Conservation (phyloP, 306 rosid species). For the Pterocarpus macrocarpus region DNA sequence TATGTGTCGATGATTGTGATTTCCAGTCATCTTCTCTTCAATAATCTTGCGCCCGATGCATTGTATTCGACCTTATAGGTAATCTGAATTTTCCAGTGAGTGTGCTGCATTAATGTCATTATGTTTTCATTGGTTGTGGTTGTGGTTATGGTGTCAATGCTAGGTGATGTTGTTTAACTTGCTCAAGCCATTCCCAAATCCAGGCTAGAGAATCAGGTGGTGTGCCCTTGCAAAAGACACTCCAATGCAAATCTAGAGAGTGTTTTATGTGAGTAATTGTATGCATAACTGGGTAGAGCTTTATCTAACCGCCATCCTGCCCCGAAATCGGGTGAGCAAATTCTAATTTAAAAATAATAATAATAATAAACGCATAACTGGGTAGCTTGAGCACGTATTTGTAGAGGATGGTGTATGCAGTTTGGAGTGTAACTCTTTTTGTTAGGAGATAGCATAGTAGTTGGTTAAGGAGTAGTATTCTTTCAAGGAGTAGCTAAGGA, state of each 20-base stretch:
- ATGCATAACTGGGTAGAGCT: not conserved
- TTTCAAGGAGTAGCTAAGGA: not conserved
- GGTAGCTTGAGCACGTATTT: not conserved
- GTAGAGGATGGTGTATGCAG: too few species aligned
- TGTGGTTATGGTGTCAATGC: not conserved
- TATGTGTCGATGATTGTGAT: conserved; percentile 1
- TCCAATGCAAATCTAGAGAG: not conserved
- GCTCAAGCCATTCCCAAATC: not conserved
- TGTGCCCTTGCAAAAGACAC: not conserved
- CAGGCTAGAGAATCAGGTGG: not conserved
- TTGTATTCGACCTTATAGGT: conserved; percentile 38
- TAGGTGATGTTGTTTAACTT: conserved; percentile 3
- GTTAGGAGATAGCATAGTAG: not conserved
- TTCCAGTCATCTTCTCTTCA: not conserved
- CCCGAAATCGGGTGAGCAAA: not conserved
- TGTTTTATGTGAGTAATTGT: not conserved
- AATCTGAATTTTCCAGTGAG: conserved; percentile 25
- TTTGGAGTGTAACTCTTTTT: too few species aligned
- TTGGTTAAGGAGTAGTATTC: not conserved
- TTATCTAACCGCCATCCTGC: not conserved
- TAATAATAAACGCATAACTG: not conserved
- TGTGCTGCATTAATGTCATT: conserved; percentile 1
- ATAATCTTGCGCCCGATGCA: conserved; percentile 9
- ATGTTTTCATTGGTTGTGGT: not conserved
- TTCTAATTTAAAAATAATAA: too few species aligned